Evolutionary conservation across 345 rosid species (phyloP).

Genomic region (Crucihimalaya himalaica): DNA sequence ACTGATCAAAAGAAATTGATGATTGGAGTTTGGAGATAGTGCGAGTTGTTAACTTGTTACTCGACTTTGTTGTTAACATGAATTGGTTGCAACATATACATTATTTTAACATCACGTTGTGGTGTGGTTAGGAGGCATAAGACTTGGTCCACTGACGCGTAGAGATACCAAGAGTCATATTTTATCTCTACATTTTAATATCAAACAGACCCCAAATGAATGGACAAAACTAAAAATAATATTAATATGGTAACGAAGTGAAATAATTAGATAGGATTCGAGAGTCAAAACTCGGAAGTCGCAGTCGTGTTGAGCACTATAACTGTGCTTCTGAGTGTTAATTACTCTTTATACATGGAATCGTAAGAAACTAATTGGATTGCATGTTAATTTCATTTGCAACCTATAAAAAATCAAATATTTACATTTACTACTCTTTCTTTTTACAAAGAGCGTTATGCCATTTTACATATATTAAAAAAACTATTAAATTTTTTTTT

Average conservation of each 20-base stretch:
- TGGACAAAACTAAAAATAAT: not conserved
- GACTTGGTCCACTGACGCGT: slow-evolving; percentile 39
- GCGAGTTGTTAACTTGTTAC: slow-evolving; percentile 36
- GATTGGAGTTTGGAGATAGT: slow-evolving; percentile 26
- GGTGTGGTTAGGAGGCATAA: slow-evolving; percentile 30
- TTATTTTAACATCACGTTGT: slow-evolving; percentile 14
- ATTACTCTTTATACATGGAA: not conserved
- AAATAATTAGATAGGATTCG: not conserved
- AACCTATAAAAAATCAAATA: no score
- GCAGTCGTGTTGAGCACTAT: slow-evolving; percentile 26
- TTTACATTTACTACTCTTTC: no score
- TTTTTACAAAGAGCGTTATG: no score
- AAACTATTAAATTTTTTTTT: no score
- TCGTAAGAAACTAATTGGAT: not conserved
- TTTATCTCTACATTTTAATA: not conserved
- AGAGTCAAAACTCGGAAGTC: slow-evolving; percentile 25
- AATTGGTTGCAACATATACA: slow-evolving; percentile 5
- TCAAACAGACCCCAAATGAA: not conserved
- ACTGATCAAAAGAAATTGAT: not conserved
- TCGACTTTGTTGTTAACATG: slow-evolving; percentile 13
- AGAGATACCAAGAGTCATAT: not conserved
- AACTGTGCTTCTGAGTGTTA: not conserved
- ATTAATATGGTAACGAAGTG: not conserved
- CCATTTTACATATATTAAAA: no score
- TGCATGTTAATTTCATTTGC: not conserved